Base-by-base conservation (phyloP, 768 basidiomycete genomes). In the Suillus subaureus region DNA sequence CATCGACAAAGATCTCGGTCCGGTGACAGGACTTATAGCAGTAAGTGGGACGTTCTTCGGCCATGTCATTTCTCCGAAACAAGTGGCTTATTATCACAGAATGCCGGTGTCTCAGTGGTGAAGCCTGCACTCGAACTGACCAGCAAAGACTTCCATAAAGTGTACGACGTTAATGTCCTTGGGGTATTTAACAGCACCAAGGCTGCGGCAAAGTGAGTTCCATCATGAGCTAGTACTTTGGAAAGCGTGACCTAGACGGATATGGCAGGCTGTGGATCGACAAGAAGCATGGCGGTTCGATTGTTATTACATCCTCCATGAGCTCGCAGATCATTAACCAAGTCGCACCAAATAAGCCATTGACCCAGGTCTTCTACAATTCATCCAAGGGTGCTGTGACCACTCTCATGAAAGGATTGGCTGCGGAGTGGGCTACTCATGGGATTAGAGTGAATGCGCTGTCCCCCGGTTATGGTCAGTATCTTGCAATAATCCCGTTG, bases 321-420 rank as follows among this genome's bases (percentile, higher is more conserved):
- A 86, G 85, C 67, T 88, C 87, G 1, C 84, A 84, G 62, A 89
- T 90, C 66, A 86, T 88, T 73, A 89, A 89, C 66, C 82, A 84
- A 68, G 68, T 78, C 3, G 75, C 68, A 1, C 71, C 74, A 39
- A 84, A 83, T 70, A 70, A 80, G 68, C 77, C 87, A 6, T 73
- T 88, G 52, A 84, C 82, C 12, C 88, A 88, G 76, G 87, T 83
- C 0, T 33, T 70, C 63, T 35, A 23, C 12, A 90, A 90, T 70
- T 87, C 89, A 3, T 88, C 86, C 67, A 91, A 91, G 77, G 89
- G 86, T 0, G 91, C 90, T 9, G 86, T 85, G 0, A 86, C 88
- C 55, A 84, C 83, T 49, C 84, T 91, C 61, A 78, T 82, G 0
- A 87, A 86, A 65, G 85, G 84, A 2, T 78, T 91, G 23, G 87